A percentile compares a stretch with the other conserved stretches of the same genome.
phyloP scores from a whole-genome alignment of 1,284 basidiomycete species.

The Agroathelia rolfsii region DNA sequence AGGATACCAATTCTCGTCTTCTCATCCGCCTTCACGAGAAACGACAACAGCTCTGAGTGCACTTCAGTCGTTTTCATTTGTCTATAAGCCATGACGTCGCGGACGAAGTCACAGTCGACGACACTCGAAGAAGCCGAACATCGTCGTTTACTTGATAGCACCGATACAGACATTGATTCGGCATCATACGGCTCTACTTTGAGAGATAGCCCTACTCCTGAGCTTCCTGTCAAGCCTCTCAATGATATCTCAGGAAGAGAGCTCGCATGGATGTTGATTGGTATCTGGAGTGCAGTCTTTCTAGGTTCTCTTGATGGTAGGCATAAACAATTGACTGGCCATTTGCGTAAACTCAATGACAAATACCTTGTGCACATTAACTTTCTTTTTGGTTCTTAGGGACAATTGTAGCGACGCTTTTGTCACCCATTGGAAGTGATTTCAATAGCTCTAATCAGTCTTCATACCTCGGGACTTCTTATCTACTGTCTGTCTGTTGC shows the following conservation, averaged over 20 bases:
- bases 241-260: conserved; percentile 42
- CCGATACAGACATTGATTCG: conserved; percentile 2
- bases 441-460: conserved; percentile 72
- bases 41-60: too few species aligned
- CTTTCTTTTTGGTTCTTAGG: conserved; percentile 29
- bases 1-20: too few species aligned
- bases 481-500: conserved; percentile 82
- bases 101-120: too few species aligned
- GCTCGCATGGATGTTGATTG: conserved; percentile 60
- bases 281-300: conserved; percentile 72
- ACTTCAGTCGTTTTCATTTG: too few species aligned
- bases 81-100: too few species aligned
- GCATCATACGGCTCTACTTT: not conserved
- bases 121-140: too few species aligned
- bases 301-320: conserved; percentile 74
- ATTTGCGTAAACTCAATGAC: too few species aligned
- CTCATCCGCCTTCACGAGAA: too few species aligned
- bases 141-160: too few species aligned
- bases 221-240: too few species aligned
- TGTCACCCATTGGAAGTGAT: conserved; percentile 71
- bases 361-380: too few species aligned
- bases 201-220: too few species aligned
- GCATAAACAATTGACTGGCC: conserved; percentile 14
- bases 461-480: conserved; percentile 82
- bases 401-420: conserved; percentile 69